A percentile compares a stretch with the other conserved stretches of the same genome.
Conservation (phyloP, 75 land plant genomes). For the Picea glauca region DNA sequence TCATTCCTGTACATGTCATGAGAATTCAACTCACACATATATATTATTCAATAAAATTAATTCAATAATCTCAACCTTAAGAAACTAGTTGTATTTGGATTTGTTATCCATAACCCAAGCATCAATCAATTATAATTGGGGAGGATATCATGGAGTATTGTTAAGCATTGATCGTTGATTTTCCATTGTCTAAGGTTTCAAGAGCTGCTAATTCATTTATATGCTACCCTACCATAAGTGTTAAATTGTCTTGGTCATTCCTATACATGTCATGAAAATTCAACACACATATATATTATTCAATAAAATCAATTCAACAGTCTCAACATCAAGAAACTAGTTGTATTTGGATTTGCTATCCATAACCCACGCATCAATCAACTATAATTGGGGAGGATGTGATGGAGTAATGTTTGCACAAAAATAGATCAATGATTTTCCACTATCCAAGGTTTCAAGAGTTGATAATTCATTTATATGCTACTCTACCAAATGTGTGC, state of each 20-base stretch:
- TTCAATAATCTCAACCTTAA: too few species aligned
- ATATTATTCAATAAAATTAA: neutral
- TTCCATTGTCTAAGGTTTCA: slow-evolving; percentile 16
- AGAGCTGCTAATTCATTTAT: slow-evolving; percentile 56
- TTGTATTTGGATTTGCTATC: too few species aligned
- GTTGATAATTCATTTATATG: slow-evolving; percentile 58
- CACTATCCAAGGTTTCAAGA: slow-evolving; percentile 63
- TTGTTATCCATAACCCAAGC: too few species aligned
- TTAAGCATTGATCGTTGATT: too few species aligned
- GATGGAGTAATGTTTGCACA: slow-evolving; percentile 48
- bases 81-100: neutral
- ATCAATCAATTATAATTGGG: slow-evolving; percentile 28
- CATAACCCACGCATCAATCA: too few species aligned
- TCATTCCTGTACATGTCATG: slow-evolving; percentile 13
- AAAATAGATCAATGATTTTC: slow-evolving; percentile 45
- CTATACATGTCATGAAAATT: neutral
- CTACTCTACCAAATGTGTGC: slow-evolving; percentile 58
- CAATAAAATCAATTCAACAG: too few species aligned
- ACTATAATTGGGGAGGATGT: slow-evolving; percentile 52
- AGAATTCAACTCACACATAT: neutral
- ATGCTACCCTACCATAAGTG: slow-evolving; percentile 66
- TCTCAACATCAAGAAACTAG: neutral
- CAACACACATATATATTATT: neutral
- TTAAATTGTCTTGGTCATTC: neutral
- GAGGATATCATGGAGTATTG: slow-evolving; percentile 24